Base-by-base conservation (phyloP, 306 rosid genomes). In the Fagus crenata region DNA sequence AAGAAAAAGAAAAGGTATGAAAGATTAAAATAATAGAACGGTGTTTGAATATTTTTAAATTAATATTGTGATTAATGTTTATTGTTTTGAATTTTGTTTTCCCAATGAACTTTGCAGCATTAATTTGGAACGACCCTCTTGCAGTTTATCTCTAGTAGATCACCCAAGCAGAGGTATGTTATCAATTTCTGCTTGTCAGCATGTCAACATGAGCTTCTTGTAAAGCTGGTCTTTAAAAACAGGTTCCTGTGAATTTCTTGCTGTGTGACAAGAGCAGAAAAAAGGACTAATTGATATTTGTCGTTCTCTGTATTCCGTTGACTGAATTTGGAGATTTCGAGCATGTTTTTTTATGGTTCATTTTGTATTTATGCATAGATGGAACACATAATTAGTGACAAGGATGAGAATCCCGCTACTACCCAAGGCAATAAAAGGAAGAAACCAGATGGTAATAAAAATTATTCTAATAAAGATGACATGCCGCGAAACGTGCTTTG, bases 401-500 rank as follows among this genome's bases (percentile, higher is more conserved):
- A 14, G 54, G 84, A 74, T 69, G 89, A 81, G 5, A 61, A 12
- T 64, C 61, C 35, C 33, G 73, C 71, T 67, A 71, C 22, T 79
- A 75, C 83, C 67, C 67, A 9, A 1, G 78, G 84, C 33, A 76
- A 77, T 75, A 79, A 40, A 58, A 77, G 7, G 75, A 85, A 73
- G 88, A 87, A 79, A 71, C 80, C 81, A 13, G 97, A 86, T 73
- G 77, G 51, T 79, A 71, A 74, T 68, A 86, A 78, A 80, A 60
- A 13, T 42, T 12, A 35, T 80, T 77, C 81, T 55, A 87, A 53
- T 75, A 86, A 79, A 80, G 96, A 89, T 69, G 41, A 77, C 76
- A 42, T 61, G 76, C 75, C 84, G 31, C 93, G 83, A 59, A 82
- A 65, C 71, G 89, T 87, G 35, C 89, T 92, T 78, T 95, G 99